Base-by-base conservation (phyloP, 2,329 filamentous ascomycete species). In the Microdochium paspali region DNA sequence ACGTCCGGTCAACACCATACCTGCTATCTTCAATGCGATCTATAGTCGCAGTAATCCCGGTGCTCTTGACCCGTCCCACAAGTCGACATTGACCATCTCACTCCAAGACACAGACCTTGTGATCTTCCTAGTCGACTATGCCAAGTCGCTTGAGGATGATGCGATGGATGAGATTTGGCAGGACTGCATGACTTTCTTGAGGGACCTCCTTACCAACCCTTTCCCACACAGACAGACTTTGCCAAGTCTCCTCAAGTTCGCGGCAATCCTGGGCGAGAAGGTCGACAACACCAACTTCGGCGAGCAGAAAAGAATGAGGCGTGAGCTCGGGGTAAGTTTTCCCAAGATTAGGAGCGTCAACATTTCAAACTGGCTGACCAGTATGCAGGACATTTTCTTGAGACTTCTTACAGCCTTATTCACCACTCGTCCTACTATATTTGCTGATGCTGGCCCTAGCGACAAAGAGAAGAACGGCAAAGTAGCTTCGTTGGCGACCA, bases 151-250 rank as follows among this genome's bases (percentile, higher is more conserved):
- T 12, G 93, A 98, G 59, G 93, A 98, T 58, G 93, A 98, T 69
- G 87, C 93, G 15, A 91, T 96, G 77, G 93, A 98, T 58, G 93
- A 98, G 66, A 95, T 98, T 44, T 98, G 93, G 93, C 77, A 83
- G 35, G 91, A 98, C 61, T 98, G 91, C 63, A 89, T 90, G 58
- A 80, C 85, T 0, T 98, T 98, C 64, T 66, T 97, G 50, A 85
- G 83, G 53, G 94, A 98, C 61, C 78, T 98, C 24, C 74, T 98
- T 24, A 82, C 85, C 23, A 98, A 98, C 59, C 94, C 93, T 1
- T 89, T 98, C 58, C 93, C 93, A 2, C 91, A 98, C 67, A 78
- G 93, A 48, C 90, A 96, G 60, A 91, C 90, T 7, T 67, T 98
- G 32, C 87, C 93, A 6, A 82, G 84, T 46, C 70, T 98, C 42